phyloP scores from a whole-genome alignment of 768 basidiomycete species.

The Boletus rubroflammeus region DNA sequence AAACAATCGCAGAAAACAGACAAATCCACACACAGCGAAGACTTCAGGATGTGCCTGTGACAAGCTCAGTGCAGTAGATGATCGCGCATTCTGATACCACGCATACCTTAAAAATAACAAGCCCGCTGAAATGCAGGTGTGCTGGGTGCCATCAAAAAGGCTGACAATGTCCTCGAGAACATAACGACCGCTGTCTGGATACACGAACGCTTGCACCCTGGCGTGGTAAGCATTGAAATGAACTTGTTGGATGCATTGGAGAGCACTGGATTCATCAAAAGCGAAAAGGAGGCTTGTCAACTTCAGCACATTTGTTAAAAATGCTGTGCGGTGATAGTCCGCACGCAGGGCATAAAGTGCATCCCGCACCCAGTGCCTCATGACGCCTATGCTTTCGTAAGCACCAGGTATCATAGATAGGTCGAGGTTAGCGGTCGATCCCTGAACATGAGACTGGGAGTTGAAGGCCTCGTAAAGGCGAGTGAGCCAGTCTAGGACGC shows the following conservation, averaged over 20 bases:
- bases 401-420: constrained; percentile 38
- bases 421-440: constrained; percentile 38
- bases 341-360: constrained; percentile 34
- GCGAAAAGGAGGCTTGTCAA: constrained; percentile 36
- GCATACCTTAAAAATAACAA: constrained; percentile 38
- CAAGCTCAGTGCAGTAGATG: neutral
- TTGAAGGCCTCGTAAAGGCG: constrained; percentile 48
- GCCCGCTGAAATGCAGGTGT: constrained; percentile 31
- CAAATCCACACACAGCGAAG: constrained; percentile 38
- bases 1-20: constrained; percentile 48
- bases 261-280: constrained; percentile 35
- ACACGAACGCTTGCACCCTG: constrained; percentile 1
- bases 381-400: constrained; percentile 31
- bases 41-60: constrained; percentile 43
- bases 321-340: constrained; percentile 10
- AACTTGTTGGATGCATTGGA: constrained; percentile 34
- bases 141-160: constrained; percentile 23
- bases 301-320: constrained; percentile 41
- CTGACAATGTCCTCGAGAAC: constrained; percentile 33
- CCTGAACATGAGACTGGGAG: constrained; percentile 45
- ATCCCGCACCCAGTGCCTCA: constrained; percentile 45
- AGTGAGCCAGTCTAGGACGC: constrained; percentile 37
- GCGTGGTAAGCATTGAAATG: constrained; percentile 14
- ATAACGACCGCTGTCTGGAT: constrained; percentile 17
- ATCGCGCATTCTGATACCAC: neutral